These are phyloP conservation scores for Verticillium longisporum DNA, from an alignment of 2,329 filamentous ascomycete species.

Conservation along the genomic window DNA sequence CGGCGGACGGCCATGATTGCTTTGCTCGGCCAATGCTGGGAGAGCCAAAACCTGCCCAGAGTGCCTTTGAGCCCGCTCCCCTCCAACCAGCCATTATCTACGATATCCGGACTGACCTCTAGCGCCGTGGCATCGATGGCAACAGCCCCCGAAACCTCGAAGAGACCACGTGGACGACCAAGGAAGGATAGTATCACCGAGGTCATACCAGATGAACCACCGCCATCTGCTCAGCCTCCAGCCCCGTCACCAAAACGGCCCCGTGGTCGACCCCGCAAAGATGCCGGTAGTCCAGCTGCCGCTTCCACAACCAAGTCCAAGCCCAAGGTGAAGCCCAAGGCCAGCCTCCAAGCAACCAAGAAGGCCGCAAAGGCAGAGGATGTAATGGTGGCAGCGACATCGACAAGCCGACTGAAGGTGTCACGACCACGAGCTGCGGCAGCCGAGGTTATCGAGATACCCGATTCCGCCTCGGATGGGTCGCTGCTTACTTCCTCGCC, in stretches of 20 bases:
- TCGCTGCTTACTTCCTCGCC: slow-evolving; percentile 11
- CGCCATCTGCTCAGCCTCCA: slow-evolving; percentile 24
- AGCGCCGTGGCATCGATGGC: slow-evolving; percentile 8
- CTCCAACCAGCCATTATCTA: slow-evolving; percentile 6
- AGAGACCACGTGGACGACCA: slow-evolving; percentile 23
- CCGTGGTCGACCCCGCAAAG: slow-evolving; percentile 4
- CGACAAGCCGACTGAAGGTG: slow-evolving; percentile 17
- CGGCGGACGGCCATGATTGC: slow-evolving; percentile 62
- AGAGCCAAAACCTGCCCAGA: slow-evolving; percentile 32
- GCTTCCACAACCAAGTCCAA: neutral
- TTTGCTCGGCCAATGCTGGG: slow-evolving; percentile 65
- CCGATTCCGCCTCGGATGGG: slow-evolving; percentile 41
- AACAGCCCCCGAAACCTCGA: slow-evolving; percentile 9
- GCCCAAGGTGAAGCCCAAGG: neutral
- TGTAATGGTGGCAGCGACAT: slow-evolving; percentile 14
- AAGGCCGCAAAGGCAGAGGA: slow-evolving; percentile 1
- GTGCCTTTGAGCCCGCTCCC: slow-evolving; percentile 15
- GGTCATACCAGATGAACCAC: slow-evolving; percentile 19
- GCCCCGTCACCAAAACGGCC: slow-evolving; percentile 13
- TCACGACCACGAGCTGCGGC: slow-evolving; percentile 6
- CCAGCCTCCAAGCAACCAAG: too few relatives aligned
- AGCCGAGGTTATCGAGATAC: slow-evolving; percentile 34
- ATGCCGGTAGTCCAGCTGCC: neutral
- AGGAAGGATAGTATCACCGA: slow-evolving; percentile 20
- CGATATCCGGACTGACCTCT: neutral